Base-by-base conservation (phyloP, 306 rosid species). In the Vigna reflexopilosa region DNA sequence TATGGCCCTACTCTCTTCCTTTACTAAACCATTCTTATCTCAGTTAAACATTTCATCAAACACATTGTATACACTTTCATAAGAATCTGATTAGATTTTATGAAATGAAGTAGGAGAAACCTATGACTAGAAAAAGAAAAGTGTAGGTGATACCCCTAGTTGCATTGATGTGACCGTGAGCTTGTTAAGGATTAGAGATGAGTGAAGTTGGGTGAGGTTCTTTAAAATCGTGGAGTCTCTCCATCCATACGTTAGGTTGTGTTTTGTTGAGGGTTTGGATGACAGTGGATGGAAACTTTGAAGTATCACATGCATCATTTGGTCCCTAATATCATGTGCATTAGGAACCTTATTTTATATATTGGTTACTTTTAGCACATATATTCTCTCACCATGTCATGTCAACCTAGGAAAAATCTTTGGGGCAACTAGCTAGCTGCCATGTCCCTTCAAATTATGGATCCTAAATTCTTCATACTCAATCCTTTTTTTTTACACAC, bases 281-380 rank as follows among this genome's bases (percentile, higher is more conserved):
- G 82, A 69, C 65, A 80, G 58, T 79, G 79, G 81, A 86, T 68
- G 9, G 73, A 83, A 77, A 67, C 13, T 55, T 58, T 81, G 77
- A 78, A 79, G 72, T 81, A 73, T 80, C 88, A 85, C 89, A 83
- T 85, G 91, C 84, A 85, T 67, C 76, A 83, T 78, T 89, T 76
- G 87, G 87, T 82, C 83, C 79, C 69, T 68, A 80, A 82, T 78
- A 82, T 88, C 97, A 85, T 89, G 91, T 88, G 93, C 89, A 77
- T 55, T 50, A 47, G 40, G 69, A 82, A 77, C 87, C 78, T 75
- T 77, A 54, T 59, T 10, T 77, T 73, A 48, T 69, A 77, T 64
- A 61, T 52, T 20, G 48, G 14, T 59, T 4, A 79, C 72, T 82
- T 82, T 56, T 64, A 68, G 86, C 70, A 77, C 79, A 67, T 77